Conservation (phyloP, 2,329 filamentous ascomycete genomes). For the Exophiala phaeomuriformis region DNA sequence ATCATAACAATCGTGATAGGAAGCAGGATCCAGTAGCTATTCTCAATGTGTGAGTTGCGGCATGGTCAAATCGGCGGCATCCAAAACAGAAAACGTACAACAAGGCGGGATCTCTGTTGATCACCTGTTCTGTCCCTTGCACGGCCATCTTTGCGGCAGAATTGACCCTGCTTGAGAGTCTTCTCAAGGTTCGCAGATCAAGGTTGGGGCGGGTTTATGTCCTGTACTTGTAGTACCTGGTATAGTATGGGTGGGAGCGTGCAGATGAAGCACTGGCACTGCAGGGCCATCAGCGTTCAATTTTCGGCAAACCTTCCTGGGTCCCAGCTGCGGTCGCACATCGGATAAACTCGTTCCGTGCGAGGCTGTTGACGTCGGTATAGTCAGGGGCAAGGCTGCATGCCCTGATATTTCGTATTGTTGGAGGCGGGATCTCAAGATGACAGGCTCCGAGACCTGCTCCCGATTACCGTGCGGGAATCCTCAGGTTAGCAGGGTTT, state of each 20-base stretch:
- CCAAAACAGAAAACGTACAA: constrained; percentile 58
- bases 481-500: too few relatives aligned
- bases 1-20: constrained; percentile 98
- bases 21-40: constrained; percentile 96
- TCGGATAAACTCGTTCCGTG: background rate
- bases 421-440: too few relatives aligned
- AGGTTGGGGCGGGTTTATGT: too few relatives aligned
- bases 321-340: background rate
- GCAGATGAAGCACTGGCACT: background rate
- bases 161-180: too few relatives aligned
- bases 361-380: background rate
- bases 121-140: constrained; percentile 78
- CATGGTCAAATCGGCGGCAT: background rate
- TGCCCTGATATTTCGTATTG: background rate
- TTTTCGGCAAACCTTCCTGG: background rate
- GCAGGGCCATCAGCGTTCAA: background rate
- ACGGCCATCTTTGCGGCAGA: constrained; percentile 56
- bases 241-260: background rate
- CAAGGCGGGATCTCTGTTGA: constrained; percentile 94
- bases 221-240: too few relatives aligned
- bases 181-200: too few relatives aligned
- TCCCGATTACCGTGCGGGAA: too few relatives aligned
- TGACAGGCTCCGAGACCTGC: too few relatives aligned
- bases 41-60: constrained; percentile 3
- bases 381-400: background rate